Percentiles rank a stretch among this genome's conserved stretches.
phyloP scores from a whole-genome alignment of 176 grass and related monocot genomes.

The Hyparrhenia diplandra region DNA sequence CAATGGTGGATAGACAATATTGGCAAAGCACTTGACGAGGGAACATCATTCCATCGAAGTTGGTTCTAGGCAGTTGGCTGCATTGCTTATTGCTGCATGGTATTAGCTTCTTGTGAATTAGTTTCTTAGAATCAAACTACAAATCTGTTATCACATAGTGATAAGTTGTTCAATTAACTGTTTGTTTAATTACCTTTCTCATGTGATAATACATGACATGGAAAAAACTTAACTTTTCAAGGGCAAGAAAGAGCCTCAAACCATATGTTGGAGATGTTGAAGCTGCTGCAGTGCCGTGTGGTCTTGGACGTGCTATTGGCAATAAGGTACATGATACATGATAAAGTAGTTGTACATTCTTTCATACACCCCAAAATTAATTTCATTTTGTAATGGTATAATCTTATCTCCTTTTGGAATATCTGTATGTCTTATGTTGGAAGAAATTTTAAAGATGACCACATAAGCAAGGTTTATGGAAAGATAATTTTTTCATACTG shows the following conservation, averaged over 20 bases:
- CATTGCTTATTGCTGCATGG: conserved; percentile 90
- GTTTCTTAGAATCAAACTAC: conserved; percentile 8
- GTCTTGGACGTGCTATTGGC: conserved; percentile 89
- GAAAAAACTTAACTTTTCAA: conserved; percentile 51
- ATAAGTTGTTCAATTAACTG: conserved; percentile 14
- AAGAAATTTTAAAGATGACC: conserved; percentile 8
- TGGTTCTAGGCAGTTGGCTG: conserved; percentile 96
- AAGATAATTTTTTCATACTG: neutral
- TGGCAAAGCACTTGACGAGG: conserved; percentile 84
- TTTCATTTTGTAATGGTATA: conserved; percentile 18
- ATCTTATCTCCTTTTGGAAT: neutral
- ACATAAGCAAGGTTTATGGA: neutral
- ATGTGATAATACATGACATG: conserved; percentile 35
- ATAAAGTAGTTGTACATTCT: conserved; percentile 9
- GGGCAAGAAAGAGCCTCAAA: conserved; percentile 80
- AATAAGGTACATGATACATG: conserved; percentile 92
- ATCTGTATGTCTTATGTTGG: neutral
- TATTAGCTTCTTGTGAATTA: conserved; percentile 37
- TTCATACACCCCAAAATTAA: neutral
- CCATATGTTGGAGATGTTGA: conserved; percentile 97
- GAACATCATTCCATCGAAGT: conserved; percentile 81
- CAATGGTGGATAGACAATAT: conserved; percentile 99
- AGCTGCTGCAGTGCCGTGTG: conserved; percentile 87
- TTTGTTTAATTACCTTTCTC: conserved; percentile 8
- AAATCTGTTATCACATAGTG: neutral